Base-by-base conservation (phyloP, 2,329 filamentous ascomycete species). In the Fusarium nygamai region DNA sequence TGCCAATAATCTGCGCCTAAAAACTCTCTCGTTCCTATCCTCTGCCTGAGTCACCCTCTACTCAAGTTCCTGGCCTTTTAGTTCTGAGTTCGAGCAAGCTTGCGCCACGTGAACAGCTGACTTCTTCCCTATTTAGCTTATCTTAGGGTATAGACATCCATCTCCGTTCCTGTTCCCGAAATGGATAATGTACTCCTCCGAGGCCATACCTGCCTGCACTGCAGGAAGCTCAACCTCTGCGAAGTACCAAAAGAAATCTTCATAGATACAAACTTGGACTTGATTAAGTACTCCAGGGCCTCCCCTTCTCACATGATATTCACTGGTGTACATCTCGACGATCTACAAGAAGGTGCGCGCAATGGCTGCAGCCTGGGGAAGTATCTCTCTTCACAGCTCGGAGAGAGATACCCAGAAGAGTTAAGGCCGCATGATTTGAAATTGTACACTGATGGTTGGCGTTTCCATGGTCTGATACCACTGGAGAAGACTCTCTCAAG, bases 111-210 rank as follows among this genome's bases (percentile, higher is more conserved):
- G 5, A 16, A 41, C 8, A 41, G 13, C 13, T 16, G 5, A 16
- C 16, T 43, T n/a, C 6, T n/a, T n/a, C 13, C 22, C 5, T 6
- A 0, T 1, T 16, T 6, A 16, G 8, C 38, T n/a, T 22, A 2
- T n/a, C 39, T n/a, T 6, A 16, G 3, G 12, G 9, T 24, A 43
- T 9, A 17, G 14, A 10, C 14, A 14, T 24, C 7, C 41, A 10
- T 17, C n/a, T 3, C 9, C 2, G 6, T 24, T 8, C 6, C 10
- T 8, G 6, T 19, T 44, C 11, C 9, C 16, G 5, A 44, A 29
- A 47, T 47, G 44, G 19, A 29, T 47, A 19, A 47, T 29, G 0
- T 6, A 13, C 43, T 46, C 6, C 24, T 46, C 17, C 24, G 17
- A 46, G 24, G 43, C 8, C 43, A 46, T 27, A 20, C 5, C 17